phyloP scores from a whole-genome alignment of 2,329 filamentous ascomycete species.

The Aspergillus viridinutans region DNA sequence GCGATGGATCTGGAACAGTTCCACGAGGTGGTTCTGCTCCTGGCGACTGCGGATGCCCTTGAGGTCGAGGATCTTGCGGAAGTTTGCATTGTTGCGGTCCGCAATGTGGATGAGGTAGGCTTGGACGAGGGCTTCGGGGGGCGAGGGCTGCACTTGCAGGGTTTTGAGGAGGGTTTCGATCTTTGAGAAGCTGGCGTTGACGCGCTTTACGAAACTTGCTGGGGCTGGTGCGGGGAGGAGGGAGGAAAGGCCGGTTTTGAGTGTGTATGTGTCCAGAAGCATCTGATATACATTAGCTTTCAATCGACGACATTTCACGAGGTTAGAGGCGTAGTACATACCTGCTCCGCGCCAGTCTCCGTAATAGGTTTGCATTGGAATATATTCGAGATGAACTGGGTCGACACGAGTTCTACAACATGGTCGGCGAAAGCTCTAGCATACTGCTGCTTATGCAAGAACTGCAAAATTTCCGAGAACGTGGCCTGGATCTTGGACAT shows the following conservation, averaged over 20 bases:
- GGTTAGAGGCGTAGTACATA: conserved; percentile 31
- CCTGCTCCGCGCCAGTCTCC: conserved; percentile 90
- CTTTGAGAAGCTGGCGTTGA: conserved; percentile 76
- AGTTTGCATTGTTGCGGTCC: conserved; percentile 89
- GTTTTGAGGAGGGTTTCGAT: conserved; percentile 94
- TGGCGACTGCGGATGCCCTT: conserved; percentile 79
- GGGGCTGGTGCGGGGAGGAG: conserved; percentile 56
- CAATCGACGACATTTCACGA: background rate
- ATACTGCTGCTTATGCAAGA: conserved; percentile 88
- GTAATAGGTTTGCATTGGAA: conserved; percentile 87
- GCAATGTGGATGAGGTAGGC: conserved; percentile 96
- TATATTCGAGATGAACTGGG: conserved; percentile 74
- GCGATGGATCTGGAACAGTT: conserved; percentile 86
- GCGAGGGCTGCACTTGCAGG: conserved; percentile 85
- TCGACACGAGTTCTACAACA: conserved; percentile 81
- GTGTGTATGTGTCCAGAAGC: conserved; percentile 85
- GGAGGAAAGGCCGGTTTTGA: conserved; percentile 46
- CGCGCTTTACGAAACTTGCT: conserved; percentile 73
- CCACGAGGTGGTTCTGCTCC: conserved; percentile 77
- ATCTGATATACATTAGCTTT: conserved; percentile 54
- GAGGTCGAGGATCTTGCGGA: conserved; percentile 90
- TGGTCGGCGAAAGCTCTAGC: conserved; percentile 93
- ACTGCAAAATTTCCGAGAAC: conserved; percentile 67
- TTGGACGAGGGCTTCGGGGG: conserved; percentile 90
- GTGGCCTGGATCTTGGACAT: conserved; percentile 67